Evolutionary conservation across 305 asterid species (phyloP), one percentile per base, ranked within the genome.

Genomic region (Rubia tinctorum): DNA sequence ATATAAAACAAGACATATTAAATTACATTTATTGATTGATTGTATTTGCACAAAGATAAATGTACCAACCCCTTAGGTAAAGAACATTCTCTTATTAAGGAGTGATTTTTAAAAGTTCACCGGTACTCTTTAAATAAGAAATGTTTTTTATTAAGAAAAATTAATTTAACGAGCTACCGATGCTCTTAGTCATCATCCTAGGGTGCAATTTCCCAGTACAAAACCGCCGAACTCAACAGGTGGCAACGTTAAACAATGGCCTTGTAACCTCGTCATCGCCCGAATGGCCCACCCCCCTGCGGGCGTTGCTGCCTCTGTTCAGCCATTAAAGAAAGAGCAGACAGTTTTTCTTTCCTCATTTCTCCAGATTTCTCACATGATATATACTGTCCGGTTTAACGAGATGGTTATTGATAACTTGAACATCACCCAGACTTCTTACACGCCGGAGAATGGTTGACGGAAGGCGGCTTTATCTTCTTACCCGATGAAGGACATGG

Each of bases 341-440:
- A 17, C 56, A 49, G 58, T 7, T 51, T 51, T 51, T 51, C 22
- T 5, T 1, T 15, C 22, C 58, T 49, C 56, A 14, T 49, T 49
- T 49, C 56, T 15, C 56, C 56, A 49, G 12, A 49, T 10, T 14
- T 13, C 56, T 15, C 20, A 14, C 15, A 15, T 47, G 53, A 47
- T 47, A 47, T 47, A 47, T 47, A 1, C 20, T 51, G 20, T 8
- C 22, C 58, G 8, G 8, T 51, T 51, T 51, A n/a, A n/a, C n/a
- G 20, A 1, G 22, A 51, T 18, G 81, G 76, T 79, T 67, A 76
- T 74, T 23, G 81, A 79, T 25, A 75, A 73, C 40, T 8, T 71
- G 44, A 76, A 73, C 34, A 4, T 68, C 27, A 34, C 69, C 25
- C 78, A 62, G 56, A 66, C 65, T 42, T 73, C 80, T 1, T 65